Evolutionary conservation across 139 green algal genomes (phyloP).

Genomic region (Asterochloris sp.): DNA sequence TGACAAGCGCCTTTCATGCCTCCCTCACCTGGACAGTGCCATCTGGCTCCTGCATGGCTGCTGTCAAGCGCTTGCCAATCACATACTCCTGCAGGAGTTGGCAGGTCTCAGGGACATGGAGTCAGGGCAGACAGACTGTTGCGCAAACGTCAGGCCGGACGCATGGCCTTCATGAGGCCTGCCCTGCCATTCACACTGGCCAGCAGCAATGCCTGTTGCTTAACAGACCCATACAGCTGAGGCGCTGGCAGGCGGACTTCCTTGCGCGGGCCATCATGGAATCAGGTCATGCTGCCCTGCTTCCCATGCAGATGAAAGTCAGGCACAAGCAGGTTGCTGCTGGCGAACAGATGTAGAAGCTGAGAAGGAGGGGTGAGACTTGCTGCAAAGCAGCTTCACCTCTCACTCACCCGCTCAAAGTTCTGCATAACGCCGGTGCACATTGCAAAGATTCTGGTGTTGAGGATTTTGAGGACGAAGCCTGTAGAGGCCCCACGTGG

Average conservation of each 20-base stretch:
- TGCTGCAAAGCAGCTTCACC: background rate
- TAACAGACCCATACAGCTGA: too few relatives aligned
- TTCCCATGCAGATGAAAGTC: background rate
- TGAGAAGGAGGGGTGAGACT: background rate
- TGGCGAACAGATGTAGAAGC: background rate
- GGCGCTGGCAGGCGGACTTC: too few relatives aligned
- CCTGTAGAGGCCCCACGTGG: background rate
- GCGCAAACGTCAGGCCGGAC: too few relatives aligned
- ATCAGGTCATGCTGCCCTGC: too few relatives aligned
- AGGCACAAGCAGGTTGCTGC: background rate
- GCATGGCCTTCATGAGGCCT: too few relatives aligned
- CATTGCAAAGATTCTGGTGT: background rate
- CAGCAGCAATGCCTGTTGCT: too few relatives aligned
- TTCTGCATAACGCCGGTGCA: background rate
- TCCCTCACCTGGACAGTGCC: too few relatives aligned
- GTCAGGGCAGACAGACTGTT: too few relatives aligned
- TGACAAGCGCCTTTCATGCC: too few relatives aligned
- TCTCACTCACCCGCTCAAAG: background rate
- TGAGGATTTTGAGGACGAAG: conserved; percentile 7
- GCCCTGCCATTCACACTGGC: too few relatives aligned
- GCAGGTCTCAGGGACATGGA: too few relatives aligned
- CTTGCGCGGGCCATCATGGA: too few relatives aligned
- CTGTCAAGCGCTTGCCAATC: conserved; percentile 13
- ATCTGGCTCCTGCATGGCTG: background rate
- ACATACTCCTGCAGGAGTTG: conserved; percentile 3